phyloP scores from a whole-genome alignment of 208 protist genomes.

The Perkinsela sp. region DNA sequence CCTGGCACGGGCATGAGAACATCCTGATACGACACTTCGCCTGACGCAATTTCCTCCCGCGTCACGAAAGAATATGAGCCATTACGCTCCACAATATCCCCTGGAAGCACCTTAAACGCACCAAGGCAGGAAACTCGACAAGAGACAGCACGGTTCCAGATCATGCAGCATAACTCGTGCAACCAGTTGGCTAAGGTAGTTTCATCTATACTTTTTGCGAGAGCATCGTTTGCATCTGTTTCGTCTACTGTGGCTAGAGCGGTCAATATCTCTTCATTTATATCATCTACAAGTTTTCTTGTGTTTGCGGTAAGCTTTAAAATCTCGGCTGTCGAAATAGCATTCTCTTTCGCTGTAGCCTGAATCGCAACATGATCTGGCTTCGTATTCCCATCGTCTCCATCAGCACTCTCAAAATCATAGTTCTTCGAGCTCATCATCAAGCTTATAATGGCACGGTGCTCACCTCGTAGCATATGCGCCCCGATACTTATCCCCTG shows the following conservation, averaged over 20 bases:
- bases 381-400: no score
- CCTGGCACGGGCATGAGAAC: not conserved
- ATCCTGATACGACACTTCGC: not conserved
- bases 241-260: not conserved
- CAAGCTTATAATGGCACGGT: not conserved
- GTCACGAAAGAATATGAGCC: not conserved
- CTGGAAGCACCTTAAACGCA: not conserved
- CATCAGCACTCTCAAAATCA: not conserved
- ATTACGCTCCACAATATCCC: not conserved
- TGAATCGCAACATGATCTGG: no score
- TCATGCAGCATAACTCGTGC: not conserved
- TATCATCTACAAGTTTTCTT: not conserved
- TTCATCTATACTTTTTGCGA: not conserved
- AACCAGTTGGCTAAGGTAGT: not conserved
- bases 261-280: not conserved
- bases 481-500: not conserved
- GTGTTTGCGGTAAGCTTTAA: not conserved
- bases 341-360: no score
- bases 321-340: not conserved
- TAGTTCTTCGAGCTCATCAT: not conserved
- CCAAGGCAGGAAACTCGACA: not conserved
- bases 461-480: not conserved
- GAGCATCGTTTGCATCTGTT: not conserved
- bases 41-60: not conserved
- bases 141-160: not conserved